These are phyloP conservation scores for Epicoccum nigrum DNA, from an alignment of 2,329 filamentous ascomycete species.

Conservation along the genomic window DNA sequence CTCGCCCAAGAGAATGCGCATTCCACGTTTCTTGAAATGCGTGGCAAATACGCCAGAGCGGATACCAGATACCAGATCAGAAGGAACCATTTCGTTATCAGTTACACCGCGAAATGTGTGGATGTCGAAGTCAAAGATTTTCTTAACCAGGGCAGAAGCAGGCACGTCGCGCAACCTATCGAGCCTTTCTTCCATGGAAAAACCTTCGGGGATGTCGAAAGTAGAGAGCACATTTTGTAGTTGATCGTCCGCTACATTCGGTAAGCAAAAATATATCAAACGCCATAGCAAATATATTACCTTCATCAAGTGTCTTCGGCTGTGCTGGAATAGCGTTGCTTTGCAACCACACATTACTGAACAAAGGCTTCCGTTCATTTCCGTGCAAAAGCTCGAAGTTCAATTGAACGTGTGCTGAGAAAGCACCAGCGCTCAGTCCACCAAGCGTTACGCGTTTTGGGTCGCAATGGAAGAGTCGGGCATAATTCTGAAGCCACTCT, in stretches of 20 bases:
- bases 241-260: neutral
- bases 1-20: constrained; percentile 9
- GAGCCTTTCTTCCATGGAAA: constrained; percentile 1
- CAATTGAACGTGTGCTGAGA: constrained; percentile 11
- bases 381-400: constrained; percentile 10
- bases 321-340: constrained; percentile 17
- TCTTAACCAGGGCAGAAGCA: neutral
- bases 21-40: constrained; percentile 11
- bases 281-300: neutral
- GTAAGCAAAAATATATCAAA: neutral
- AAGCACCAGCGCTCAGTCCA: constrained; percentile 10
- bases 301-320: constrained; percentile 8
- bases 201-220: neutral
- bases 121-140: constrained; percentile 5
- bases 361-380: constrained; percentile 1
- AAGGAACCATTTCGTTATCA: constrained; percentile 5
- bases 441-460: constrained; percentile 3
- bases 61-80: constrained; percentile 3
- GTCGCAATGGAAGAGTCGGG: neutral
- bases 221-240: constrained; percentile 7
- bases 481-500: constrained; percentile 9
- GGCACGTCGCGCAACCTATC: constrained; percentile 4
- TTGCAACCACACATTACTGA: constrained; percentile 8
- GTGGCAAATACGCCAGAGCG: constrained; percentile 4
- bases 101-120: constrained; percentile 15